These are phyloP conservation scores for Gossypium davidsonii DNA, from an alignment of 441 rosid species.

Conservation along the genomic window DNA sequence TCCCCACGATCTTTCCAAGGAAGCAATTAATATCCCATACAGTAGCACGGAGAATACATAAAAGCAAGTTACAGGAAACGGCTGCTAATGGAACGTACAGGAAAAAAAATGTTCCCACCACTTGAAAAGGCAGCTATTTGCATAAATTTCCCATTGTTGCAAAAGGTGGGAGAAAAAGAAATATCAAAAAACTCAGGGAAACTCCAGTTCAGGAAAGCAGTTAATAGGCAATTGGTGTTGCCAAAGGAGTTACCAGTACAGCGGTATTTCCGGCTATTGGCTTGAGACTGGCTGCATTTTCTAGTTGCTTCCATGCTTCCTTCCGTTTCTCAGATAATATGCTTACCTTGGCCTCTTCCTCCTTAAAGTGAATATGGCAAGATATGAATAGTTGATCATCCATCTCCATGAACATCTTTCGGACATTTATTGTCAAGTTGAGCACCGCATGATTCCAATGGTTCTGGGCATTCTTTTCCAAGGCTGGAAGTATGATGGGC, in stretches of 20 bases:
- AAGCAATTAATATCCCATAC: conserved; percentile 21
- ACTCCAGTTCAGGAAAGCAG: not conserved
- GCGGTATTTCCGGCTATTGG: conserved; percentile 66
- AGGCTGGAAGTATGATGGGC: conserved; percentile 62
- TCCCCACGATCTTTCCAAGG: conserved; percentile 23
- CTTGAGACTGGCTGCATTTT: conserved; percentile 58
- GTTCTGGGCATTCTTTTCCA: conserved; percentile 62
- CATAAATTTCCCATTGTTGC: conserved; percentile 9
- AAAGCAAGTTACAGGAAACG: conserved; percentile 29
- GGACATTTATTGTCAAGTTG: conserved; percentile 58
- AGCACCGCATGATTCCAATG: conserved; percentile 92
- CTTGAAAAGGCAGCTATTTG: conserved; percentile 20
- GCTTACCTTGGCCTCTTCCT: conserved; percentile 53
- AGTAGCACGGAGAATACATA: conserved; percentile 20
- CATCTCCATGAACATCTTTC: conserved; percentile 82
- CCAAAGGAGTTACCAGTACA: conserved; percentile 59
- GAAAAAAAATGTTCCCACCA: conserved; percentile 14
- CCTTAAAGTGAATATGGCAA: conserved; percentile 55
- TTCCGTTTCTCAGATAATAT: conserved; percentile 49
- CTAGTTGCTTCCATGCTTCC: conserved; percentile 61
- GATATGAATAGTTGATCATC: conserved; percentile 62
- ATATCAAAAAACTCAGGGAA: not conserved
- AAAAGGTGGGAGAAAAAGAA: not conserved
- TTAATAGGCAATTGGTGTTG: conserved; percentile 63
- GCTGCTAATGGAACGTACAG: conserved; percentile 25